Percentiles rank a stretch among this genome's conserved stretches.
These are phyloP conservation scores for Aspergillus campestris DNA, from an alignment of 495 filamentous ascomycete genomes.

Conservation along the genomic window DNA sequence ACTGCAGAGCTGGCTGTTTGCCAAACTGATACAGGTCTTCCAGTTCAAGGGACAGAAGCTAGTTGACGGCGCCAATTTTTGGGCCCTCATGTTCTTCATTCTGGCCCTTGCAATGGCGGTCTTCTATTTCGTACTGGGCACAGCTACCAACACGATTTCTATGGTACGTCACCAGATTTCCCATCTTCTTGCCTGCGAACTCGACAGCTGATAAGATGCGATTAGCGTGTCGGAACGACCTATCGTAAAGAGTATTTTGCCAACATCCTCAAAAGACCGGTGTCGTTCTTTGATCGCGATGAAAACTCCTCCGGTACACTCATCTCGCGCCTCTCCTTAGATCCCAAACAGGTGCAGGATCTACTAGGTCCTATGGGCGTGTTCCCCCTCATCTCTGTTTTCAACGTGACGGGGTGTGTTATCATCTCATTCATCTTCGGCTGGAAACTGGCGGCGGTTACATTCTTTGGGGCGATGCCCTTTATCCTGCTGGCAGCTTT, in stretches of 20 bases:
- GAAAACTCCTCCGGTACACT: conserved; percentile 42
- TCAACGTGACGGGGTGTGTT: conserved; percentile 47
- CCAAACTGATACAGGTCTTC: conserved; percentile 24
- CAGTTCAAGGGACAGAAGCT: conserved; percentile 26
- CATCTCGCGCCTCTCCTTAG: conserved; percentile 44
- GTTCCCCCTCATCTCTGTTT: conserved; percentile 28
- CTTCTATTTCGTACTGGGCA: conserved; percentile 47
- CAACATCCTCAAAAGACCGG: conserved; percentile 45
- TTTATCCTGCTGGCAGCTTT: conserved; percentile 46
- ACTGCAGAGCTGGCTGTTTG: conserved; percentile 30
- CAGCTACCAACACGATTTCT: conserved; percentile 39
- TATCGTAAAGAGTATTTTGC: conserved; percentile 55
- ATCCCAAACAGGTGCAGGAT: conserved; percentile 55
- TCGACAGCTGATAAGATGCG: conserved; percentile 2
- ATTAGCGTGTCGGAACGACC: conserved; percentile 36
- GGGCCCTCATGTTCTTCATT: conserved; percentile 58
- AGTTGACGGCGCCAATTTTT: conserved; percentile 41
- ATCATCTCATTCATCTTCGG: conserved; percentile 49
- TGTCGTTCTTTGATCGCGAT: conserved; percentile 49
- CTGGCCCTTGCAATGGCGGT: conserved; percentile 43
- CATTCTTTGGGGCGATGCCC: conserved; percentile 47
- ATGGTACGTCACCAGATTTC: conserved; percentile 3
- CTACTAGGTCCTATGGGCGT: conserved; percentile 40
- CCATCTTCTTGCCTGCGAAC: not conserved
- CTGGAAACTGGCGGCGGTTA: conserved; percentile 54